Conservation (phyloP, 129 eudicot species). For the Flaveria brownii region DNA sequence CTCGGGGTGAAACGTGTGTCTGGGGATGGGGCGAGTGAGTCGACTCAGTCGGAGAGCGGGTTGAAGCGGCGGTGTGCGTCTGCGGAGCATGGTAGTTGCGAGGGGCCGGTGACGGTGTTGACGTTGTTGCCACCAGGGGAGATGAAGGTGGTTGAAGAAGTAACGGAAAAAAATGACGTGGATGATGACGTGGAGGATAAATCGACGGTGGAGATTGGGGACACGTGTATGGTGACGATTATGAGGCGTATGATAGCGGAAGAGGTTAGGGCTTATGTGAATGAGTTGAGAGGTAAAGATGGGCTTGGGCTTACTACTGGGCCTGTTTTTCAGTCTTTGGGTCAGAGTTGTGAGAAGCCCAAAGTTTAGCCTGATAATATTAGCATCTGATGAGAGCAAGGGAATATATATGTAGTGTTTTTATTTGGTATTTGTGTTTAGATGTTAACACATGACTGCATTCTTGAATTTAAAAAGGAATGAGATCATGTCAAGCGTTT, state of each 20-base stretch:
- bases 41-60: slow-evolving; percentile 44
- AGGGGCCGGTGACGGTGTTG: slow-evolving; percentile 46
- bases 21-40: slow-evolving; percentile 38
- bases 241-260: slow-evolving; percentile 77
- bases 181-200: slow-evolving; percentile 34
- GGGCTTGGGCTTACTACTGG: slow-evolving; percentile 16
- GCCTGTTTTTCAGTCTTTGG: background rate
- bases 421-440: background rate
- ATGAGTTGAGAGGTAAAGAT: slow-evolving; percentile 39
- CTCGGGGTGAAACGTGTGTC: slow-evolving; percentile 18
- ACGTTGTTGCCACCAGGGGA: slow-evolving; percentile 64
- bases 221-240: slow-evolving; percentile 44
- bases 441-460: background rate
- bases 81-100: slow-evolving; percentile 41
- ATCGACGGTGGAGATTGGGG: slow-evolving; percentile 43
- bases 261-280: slow-evolving; percentile 62
- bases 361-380: background rate
- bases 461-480: background rate
- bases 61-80: slow-evolving; percentile 36
- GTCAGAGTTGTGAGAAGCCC: background rate
- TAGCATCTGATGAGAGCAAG: background rate
- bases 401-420: background rate
- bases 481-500: too few species aligned
- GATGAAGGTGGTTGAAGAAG: slow-evolving; percentile 26
- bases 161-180: slow-evolving; percentile 28